Conservation (phyloP, 768 basidiomycete genomes). For the Phanerochaete sordida region DNA sequence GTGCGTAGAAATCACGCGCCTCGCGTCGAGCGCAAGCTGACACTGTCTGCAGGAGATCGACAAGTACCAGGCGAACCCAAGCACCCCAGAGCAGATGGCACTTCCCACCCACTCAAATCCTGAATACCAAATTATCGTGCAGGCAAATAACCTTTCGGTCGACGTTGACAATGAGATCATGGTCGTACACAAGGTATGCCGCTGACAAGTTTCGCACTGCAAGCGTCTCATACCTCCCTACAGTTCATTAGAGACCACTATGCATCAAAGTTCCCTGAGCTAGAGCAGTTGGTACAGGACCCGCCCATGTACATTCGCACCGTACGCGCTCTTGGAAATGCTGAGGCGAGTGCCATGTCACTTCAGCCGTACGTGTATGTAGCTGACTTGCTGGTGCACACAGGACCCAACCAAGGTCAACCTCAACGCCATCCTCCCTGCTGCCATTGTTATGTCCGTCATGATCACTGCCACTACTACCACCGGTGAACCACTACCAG, state of each 20-base stretch:
- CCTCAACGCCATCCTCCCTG: slow-evolving; percentile 73
- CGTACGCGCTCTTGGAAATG: slow-evolving; percentile 84
- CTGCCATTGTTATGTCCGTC: slow-evolving; percentile 94
- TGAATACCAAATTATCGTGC: slow-evolving; percentile 94
- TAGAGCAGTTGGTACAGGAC: slow-evolving; percentile 92
- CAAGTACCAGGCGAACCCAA: slow-evolving; percentile 79
- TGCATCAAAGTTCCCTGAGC: slow-evolving; percentile 89
- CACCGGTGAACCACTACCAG: slow-evolving; percentile 66
- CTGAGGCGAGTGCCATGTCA: slow-evolving; percentile 45
- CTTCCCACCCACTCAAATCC: slow-evolving; percentile 85
- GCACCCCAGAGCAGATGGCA: slow-evolving; percentile 72
- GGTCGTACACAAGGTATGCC: slow-evolving; percentile 85
- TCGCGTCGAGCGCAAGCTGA: background rate
- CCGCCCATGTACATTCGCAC: slow-evolving; percentile 91
- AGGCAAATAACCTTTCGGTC: slow-evolving; percentile 96
- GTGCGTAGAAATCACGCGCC: slow-evolving; percentile 40
- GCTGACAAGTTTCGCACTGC: background rate
- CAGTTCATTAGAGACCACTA: slow-evolving; percentile 99
- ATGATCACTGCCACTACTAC: slow-evolving; percentile 94
- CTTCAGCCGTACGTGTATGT: background rate
- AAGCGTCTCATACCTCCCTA: slow-evolving; percentile 17
- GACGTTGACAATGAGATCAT: slow-evolving; percentile 98
- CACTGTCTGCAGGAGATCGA: slow-evolving; percentile 71
- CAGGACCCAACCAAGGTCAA: slow-evolving; percentile 88
- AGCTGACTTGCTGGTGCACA: slow-evolving; percentile 1